A percentile compares a stretch with the other conserved stretches of the same genome.
Evolutionary conservation across 2,329 filamentous ascomycete genomes (phyloP).

Genomic region (Penicillium sp.): DNA sequence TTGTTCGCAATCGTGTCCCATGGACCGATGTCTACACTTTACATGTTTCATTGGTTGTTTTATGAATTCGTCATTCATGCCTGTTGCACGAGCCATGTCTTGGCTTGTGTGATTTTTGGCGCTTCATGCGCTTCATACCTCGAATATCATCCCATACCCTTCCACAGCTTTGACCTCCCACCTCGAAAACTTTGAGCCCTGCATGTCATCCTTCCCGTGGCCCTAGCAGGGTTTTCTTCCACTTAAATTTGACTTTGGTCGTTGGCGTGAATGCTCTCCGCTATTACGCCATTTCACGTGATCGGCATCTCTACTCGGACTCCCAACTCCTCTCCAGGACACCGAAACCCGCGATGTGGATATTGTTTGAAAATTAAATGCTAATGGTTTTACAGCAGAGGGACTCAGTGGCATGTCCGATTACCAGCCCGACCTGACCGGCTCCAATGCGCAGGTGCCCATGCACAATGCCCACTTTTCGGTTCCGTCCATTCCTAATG

Average conservation of each 20-base stretch:
- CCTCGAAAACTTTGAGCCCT: constrained; percentile 11
- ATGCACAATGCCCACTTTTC: constrained; percentile 27
- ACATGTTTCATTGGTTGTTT: constrained; percentile 8
- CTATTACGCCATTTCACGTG: constrained; percentile 40
- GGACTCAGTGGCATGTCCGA: constrained; percentile 35
- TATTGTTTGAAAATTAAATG: constrained; percentile 3
- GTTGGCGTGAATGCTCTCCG: constrained; percentile 23
- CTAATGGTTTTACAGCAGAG: constrained; percentile 24
- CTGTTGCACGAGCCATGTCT: constrained; percentile 1
- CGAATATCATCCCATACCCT: not conserved
- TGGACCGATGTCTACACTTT: constrained; percentile 9
- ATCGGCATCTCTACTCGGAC: constrained; percentile 12
- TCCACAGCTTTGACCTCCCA: constrained; percentile 8
- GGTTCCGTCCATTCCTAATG: constrained; percentile 22
- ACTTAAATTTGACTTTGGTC: constrained; percentile 15
- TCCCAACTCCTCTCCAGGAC: constrained; percentile 5
- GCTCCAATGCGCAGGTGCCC: constrained; percentile 24
- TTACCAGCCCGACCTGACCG: constrained; percentile 31
- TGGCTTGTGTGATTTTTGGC: constrained; percentile 15
- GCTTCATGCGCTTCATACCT: constrained; percentile 9
- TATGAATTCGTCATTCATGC: constrained; percentile 3
- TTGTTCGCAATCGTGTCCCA: constrained; percentile 1
- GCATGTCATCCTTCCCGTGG: constrained; percentile 8
- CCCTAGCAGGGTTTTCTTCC: constrained; percentile 3
- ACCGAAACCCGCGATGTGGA: constrained; percentile 12